Base-by-base conservation (phyloP, 2,329 filamentous ascomycete genomes). In the Ophiobolus disseminans region DNA sequence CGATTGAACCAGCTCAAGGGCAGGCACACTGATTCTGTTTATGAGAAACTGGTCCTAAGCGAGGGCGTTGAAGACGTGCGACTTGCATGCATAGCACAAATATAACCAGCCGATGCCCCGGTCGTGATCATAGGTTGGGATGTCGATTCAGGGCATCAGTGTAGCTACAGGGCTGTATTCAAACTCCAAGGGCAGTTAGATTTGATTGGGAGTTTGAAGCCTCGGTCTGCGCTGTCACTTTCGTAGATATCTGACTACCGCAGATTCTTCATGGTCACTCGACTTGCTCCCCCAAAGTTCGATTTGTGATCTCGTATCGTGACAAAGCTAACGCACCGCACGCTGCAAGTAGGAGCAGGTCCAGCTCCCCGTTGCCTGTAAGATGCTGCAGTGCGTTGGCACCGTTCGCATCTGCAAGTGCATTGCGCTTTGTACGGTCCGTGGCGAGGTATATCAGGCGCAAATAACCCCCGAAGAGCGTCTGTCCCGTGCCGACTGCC, bases 391-490 rank as follows among this genome's bases (percentile, higher is more conserved):
- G 17, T 26, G 32, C 22, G 22, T 38, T 21, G 40, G 35, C 31
- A 23, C 13, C 40, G 32, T 16, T 31, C 26, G 40, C 40, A 47
- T 35, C 46, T 53, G 46, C 53, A 45, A 45, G 41, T 46, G 39
- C 45, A 16, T 14, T 31, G 38, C 30, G 22, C 35, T 28, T 40
- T 50, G 47, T 44, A 10, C 25, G 30, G 22, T 36, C 5, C 28
- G 35, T 44, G 40, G 46, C 31, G 21, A 32, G 23, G 19, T 34
- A 48, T 44, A 39, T 20, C 41, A 46, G 38, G 35, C 41, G 36
- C 44, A 46, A 50, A 25, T 58, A 58, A 56, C 42, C 41, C 42
- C 55, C 53, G 53, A 46, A 30, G 30, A 40, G 39, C 45, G 40
- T 39, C n/a, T 52, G 30, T 38, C 49, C 48, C 42, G 43, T 47